phyloP scores from a whole-genome alignment of 192 early-diverging fungal species.

The Rhizoclosmatium globosum region DNA sequence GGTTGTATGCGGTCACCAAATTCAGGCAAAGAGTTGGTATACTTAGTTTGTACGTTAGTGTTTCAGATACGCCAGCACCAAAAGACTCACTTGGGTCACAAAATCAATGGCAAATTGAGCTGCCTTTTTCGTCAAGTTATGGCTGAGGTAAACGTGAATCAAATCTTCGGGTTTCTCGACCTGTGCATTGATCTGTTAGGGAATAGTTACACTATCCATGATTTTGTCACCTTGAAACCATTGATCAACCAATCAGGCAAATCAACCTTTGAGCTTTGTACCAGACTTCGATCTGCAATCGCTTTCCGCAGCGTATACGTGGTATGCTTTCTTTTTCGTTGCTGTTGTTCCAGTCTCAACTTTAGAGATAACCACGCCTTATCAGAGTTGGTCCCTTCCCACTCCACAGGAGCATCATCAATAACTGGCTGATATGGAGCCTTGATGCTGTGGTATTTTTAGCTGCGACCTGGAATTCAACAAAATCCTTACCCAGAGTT shows the following conservation, averaged over 20 bases:
- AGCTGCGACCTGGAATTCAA: background rate
- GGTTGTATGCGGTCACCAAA: slow-evolving; percentile 21
- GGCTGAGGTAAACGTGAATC: slow-evolving; percentile 40
- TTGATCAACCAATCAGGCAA: slow-evolving; percentile 44
- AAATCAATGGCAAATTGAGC: slow-evolving; percentile 32
- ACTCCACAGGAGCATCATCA: slow-evolving; percentile 33
- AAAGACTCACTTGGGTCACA: slow-evolving; percentile 34
- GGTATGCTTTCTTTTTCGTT: background rate
- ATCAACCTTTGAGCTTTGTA: slow-evolving; percentile 19
- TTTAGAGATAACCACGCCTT: slow-evolving; percentile 46
- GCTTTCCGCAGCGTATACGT: slow-evolving; percentile 17
- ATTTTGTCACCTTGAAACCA: slow-evolving; percentile 35
- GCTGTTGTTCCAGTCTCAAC: slow-evolving; percentile 33
- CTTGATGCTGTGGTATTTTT: background rate
- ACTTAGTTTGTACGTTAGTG: background rate
- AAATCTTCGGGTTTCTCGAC: slow-evolving; percentile 42
- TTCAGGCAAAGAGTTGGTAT: background rate
- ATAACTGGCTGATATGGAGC: slow-evolving; percentile 16
- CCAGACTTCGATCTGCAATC: slow-evolving; percentile 37
- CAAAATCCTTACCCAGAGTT: background rate
- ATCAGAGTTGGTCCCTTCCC: slow-evolving; percentile 35
- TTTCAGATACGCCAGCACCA: background rate
- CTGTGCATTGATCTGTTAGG: background rate
- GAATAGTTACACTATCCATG: too few species aligned
- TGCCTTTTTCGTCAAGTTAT: slow-evolving; percentile 38